phyloP scores from a whole-genome alignment of 345 rosid genomes.

The Eucalyptus regnans region DNA sequence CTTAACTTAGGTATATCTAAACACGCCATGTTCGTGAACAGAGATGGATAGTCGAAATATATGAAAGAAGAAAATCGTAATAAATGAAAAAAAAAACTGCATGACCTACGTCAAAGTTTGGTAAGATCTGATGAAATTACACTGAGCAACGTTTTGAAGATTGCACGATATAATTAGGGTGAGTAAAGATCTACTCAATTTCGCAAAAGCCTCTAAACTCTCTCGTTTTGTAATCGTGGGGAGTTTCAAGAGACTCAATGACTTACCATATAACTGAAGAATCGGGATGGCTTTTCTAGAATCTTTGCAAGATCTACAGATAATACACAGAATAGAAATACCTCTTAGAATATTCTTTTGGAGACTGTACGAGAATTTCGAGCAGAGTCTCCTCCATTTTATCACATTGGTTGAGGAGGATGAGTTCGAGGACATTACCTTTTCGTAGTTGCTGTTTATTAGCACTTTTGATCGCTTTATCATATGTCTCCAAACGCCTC shows the following conservation, averaged over 20 bases:
- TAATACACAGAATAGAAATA: not conserved
- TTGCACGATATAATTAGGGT: too few species aligned
- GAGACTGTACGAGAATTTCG: not conserved
- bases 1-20: too few species aligned
- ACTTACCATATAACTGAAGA: not conserved
- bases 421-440: not conserved
- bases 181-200: too few species aligned
- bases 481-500: not conserved
- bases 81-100: too few species aligned
- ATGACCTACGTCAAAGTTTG: too few species aligned
- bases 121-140: not conserved
- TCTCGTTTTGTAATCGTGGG: not conserved
- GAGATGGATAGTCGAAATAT: not conserved
- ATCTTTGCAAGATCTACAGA: too few species aligned
- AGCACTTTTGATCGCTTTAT: rapidly evolving
- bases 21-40: not conserved
- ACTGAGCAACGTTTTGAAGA: too few species aligned
- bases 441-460: too few species aligned
- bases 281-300: too few species aligned
- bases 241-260: not conserved
- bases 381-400: not conserved
- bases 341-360: not conserved
- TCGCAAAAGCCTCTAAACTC: not conserved
- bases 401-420: not conserved
- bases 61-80: too few species aligned